A percentile compares a stretch with the other conserved stretches of the same genome.
Evolutionary conservation across 163 green algal genomes (phyloP).

Genomic region (Scenedesmus sp.): DNA sequence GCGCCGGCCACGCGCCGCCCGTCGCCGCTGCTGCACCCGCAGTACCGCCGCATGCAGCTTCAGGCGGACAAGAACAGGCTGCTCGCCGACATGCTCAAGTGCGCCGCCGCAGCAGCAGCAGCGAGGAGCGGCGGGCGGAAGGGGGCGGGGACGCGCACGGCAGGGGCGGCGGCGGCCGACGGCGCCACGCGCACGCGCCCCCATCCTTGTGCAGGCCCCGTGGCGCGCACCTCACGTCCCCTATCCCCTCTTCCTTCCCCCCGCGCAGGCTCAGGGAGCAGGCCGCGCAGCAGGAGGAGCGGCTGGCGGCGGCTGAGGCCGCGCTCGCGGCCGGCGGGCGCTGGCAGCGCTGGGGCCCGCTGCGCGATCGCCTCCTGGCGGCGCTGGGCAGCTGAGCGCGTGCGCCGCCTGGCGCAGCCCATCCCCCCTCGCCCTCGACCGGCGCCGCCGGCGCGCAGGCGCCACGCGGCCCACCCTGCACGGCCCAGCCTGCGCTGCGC

Average conservation of each 20-base stretch:
- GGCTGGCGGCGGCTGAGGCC: neutral
- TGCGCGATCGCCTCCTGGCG: neutral
- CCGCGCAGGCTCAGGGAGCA: slow-evolving; percentile 12
- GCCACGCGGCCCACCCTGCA: no score
- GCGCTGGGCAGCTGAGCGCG: slow-evolving; percentile 19
- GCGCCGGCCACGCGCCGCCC: neutral
- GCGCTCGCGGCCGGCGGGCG: neutral
- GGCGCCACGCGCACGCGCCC: no score
- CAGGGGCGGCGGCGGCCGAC: neutral
- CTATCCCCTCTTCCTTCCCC: neutral
- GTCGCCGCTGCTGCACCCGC: neutral
- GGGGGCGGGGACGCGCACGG: neutral
- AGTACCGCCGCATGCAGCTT: slow-evolving; percentile 17
- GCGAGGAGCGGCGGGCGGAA: neutral
- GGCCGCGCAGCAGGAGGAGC: slow-evolving; percentile 7
- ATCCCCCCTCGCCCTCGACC: no score
- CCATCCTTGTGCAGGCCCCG: no score
- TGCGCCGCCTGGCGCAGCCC: no score
- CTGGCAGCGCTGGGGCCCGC: neutral
- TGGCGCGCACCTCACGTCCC: no score
- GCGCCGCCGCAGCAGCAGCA: neutral
- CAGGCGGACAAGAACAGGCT: slow-evolving; percentile 19
- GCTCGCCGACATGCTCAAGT: slow-evolving; percentile 7
- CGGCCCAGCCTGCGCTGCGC: no score
- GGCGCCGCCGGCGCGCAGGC: no score